Conservation (phyloP, 495 filamentous ascomycete species). For the Usnea hakonensis region DNA sequence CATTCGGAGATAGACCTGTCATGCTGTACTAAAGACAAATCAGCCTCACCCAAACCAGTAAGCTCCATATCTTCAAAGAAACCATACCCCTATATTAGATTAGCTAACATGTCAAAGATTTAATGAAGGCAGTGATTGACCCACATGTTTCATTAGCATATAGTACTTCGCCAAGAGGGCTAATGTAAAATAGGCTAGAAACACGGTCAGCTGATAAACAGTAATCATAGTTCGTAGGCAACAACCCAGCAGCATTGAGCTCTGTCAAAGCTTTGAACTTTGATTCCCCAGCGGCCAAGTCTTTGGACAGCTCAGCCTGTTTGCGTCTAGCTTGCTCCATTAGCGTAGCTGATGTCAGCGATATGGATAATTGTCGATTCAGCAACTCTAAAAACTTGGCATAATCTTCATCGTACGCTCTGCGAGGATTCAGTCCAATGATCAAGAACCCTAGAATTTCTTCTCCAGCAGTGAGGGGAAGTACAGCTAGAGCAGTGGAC, state of each 20-base stretch:
- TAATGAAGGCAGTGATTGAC: slow-evolving; percentile 51
- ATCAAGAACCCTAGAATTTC: slow-evolving; percentile 26
- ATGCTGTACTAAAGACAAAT: background rate
- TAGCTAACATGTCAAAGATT: slow-evolving; percentile 7
- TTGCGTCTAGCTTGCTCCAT: slow-evolving; percentile 65
- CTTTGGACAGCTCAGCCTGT: slow-evolving; percentile 55
- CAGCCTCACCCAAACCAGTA: background rate
- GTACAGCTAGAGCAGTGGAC: slow-evolving; percentile 55
- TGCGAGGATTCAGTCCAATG: background rate
- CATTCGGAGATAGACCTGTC: background rate
- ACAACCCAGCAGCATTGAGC: background rate
- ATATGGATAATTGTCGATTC: slow-evolving; percentile 59
- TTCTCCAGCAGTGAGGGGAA: slow-evolving; percentile 57
- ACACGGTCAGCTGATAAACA: background rate
- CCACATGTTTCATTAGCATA: slow-evolving; percentile 68
- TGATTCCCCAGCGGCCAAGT: slow-evolving; percentile 61
- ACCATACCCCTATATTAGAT: background rate
- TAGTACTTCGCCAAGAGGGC: slow-evolving; percentile 50
- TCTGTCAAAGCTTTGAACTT: slow-evolving; percentile 43
- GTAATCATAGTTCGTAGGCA: background rate
- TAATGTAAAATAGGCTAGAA: slow-evolving; percentile 64
- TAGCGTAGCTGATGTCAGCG: slow-evolving; percentile 58
- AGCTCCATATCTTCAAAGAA: background rate
- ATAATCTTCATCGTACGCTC: background rate
- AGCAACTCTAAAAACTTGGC: slow-evolving; percentile 42